A percentile compares a stretch with the other conserved stretches of the same genome.
These are phyloP conservation scores for Botrytis cinerea DNA, from an alignment of 2,329 filamentous ascomycete genomes.

Conservation along the genomic window DNA sequence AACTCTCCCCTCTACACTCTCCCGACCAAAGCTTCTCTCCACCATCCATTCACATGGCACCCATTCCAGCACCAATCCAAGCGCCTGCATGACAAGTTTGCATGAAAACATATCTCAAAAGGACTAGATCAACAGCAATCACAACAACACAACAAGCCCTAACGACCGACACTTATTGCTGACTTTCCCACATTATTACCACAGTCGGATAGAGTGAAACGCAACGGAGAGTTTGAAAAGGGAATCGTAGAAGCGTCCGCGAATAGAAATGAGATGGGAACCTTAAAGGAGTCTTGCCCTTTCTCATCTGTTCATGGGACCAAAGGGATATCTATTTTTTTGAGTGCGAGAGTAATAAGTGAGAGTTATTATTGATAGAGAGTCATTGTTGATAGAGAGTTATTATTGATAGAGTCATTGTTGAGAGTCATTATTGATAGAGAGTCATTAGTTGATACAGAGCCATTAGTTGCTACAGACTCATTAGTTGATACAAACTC, in stretches of 20 bases:
- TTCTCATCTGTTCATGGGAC: background rate
- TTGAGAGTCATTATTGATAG: too few species aligned
- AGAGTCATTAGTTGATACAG: too few species aligned
- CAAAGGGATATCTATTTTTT: background rate
- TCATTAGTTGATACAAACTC: too few species aligned
- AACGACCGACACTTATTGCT: background rate
- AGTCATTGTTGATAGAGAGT: too few species aligned
- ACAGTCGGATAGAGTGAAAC: background rate
- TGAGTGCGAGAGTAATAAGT: background rate
- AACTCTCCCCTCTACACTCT: too few species aligned
- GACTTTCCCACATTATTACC: background rate
- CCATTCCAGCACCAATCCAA: too few species aligned
- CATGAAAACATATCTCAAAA: background rate
- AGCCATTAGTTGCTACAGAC: too few species aligned
- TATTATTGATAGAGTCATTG: too few species aligned
- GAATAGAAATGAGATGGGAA: background rate
- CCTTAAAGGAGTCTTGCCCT: background rate
- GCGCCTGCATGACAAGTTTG: constrained; percentile 3
- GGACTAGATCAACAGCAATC: background rate
- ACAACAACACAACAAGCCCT: background rate
- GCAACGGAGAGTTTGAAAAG: background rate
- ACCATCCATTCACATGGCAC: constrained; percentile 12
- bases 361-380: too few species aligned
- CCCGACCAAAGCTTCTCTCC: background rate
- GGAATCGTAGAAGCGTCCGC: background rate